phyloP scores from a whole-genome alignment of 2,329 filamentous ascomycete genomes.

The Acephala macrosclerotiorum region DNA sequence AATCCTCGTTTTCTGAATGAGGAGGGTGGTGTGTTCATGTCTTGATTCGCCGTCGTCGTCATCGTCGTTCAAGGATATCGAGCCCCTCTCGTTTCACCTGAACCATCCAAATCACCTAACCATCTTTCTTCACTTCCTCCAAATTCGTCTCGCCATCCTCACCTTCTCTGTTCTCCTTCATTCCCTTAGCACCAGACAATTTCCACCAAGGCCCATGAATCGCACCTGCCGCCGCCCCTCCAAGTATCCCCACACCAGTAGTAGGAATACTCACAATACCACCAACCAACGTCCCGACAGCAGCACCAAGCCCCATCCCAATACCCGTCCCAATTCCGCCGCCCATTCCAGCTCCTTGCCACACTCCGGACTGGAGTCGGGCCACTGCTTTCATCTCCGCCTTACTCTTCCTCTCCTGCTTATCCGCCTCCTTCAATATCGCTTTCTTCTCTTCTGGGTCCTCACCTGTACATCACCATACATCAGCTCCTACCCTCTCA shows the following conservation, averaged over 20 bases:
- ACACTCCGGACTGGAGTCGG: constrained; percentile 39
- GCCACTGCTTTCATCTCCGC: constrained; percentile 75
- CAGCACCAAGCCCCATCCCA: constrained; percentile 35
- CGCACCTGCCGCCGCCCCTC: constrained; percentile 31
- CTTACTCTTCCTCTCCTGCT: constrained; percentile 30
- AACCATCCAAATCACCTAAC: not conserved
- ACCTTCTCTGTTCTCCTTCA: constrained; percentile 12
- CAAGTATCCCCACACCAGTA: constrained; percentile 32
- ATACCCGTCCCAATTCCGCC: constrained; percentile 36
- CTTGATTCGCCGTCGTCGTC: too few species aligned
- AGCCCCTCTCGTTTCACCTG: too few species aligned
- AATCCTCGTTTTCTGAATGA: too few species aligned
- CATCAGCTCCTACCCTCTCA: too few species aligned
- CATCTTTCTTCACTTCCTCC: constrained; percentile 14
- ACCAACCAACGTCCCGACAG: constrained; percentile 31
- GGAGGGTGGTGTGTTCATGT: not conserved
- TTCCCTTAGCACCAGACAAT: constrained; percentile 15
- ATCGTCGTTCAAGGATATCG: too few species aligned
- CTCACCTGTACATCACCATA: too few species aligned
- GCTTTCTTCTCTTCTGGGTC: constrained; percentile 30
- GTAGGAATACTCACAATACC: constrained; percentile 33
- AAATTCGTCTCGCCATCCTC: constrained; percentile 15
- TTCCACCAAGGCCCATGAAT: constrained; percentile 39
- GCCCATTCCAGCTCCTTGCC: constrained; percentile 36
- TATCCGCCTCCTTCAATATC: constrained; percentile 29